Evolutionary conservation across 495 filamentous ascomycete genomes (phyloP), one percentile per base, ranked within the genome.

Genomic region (Aspergillus indologenus): DNA sequence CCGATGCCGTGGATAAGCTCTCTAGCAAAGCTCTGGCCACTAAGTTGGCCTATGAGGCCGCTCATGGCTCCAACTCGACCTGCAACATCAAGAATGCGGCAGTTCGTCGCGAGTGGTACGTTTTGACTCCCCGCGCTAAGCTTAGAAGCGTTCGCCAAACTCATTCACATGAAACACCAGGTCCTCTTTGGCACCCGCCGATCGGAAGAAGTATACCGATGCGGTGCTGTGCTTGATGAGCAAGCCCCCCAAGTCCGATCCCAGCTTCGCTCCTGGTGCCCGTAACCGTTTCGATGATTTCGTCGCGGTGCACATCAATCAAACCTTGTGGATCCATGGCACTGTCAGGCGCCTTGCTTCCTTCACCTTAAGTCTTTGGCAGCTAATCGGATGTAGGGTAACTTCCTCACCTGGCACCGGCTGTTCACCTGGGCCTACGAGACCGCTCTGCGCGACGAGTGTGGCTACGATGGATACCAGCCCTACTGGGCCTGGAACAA

Each of bases 391-490:
- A 17, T 23, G 14, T 57, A 73, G 75, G 85, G 83, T 21, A 82
- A 80, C 61, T 88, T 90, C 71, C 72, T 87, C 31, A 67, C 79
- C 3, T 89, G 86, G 83, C 87, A 90, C 61, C 76, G 87, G 23
- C 86, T 84, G 67, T 89, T 82, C 64, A 73, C 78, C 40, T 80
- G 75, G 62, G 67, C 72, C 6, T 88, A 82, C 66, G 87, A 90
- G 69, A 75, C 84, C 63, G 83, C 85, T 5, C 75, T 90, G 22
- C 73, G 78, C 21, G 77, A 83, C 14, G 87, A 90, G 61, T 90
- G 87, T 61, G 85, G 85, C 40, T 90, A 87, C 61, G 79, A 65
- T 2, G 85, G 84, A 49, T 55, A 60, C 23, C 58, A 60, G 23
- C 61, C 61, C 15, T 86, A 85, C 71, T 86, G 83, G 83, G 75